These are phyloP conservation scores for Pistacia atlantica DNA, from an alignment of 345 rosid species.

Conservation along the genomic window DNA sequence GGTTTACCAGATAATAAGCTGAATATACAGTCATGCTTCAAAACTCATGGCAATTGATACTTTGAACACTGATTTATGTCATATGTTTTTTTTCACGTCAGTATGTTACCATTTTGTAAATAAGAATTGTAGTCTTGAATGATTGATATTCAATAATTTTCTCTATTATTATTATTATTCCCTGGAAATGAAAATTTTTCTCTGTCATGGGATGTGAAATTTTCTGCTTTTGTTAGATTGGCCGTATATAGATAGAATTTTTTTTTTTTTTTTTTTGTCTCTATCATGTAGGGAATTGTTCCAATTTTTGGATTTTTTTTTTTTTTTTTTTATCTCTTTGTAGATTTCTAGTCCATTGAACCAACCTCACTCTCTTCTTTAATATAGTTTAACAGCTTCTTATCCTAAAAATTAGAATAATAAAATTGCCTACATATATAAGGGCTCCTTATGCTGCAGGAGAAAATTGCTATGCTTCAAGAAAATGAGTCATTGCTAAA, in stretches of 20 bases:
- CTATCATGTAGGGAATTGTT: too few species aligned
- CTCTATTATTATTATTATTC: too few species aligned
- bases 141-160: neutral
- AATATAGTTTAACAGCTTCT: too few species aligned
- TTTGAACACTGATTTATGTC: neutral
- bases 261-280: too few species aligned
- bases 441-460: slow-evolving; percentile 52
- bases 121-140: neutral
- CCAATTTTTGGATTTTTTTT: too few species aligned
- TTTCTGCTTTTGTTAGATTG: slow-evolving; percentile 16
- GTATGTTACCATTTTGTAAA: neutral
- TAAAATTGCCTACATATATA: too few species aligned
- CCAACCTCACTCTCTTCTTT: too few species aligned
- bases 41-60: neutral
- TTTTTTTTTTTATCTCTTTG: too few species aligned
- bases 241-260: neutral
- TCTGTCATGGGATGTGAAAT: neutral
- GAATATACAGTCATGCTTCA: neutral
- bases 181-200: neutral
- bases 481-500: slow-evolving; percentile 63
- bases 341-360: too few species aligned
- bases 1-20: slow-evolving; percentile 1
- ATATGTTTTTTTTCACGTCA: neutral
- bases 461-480: slow-evolving; percentile 87
- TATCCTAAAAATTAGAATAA: too few species aligned